Evolutionary conservation across 73 alveolate species (phyloP).

Genomic region (Paramecium caudatum): DNA sequence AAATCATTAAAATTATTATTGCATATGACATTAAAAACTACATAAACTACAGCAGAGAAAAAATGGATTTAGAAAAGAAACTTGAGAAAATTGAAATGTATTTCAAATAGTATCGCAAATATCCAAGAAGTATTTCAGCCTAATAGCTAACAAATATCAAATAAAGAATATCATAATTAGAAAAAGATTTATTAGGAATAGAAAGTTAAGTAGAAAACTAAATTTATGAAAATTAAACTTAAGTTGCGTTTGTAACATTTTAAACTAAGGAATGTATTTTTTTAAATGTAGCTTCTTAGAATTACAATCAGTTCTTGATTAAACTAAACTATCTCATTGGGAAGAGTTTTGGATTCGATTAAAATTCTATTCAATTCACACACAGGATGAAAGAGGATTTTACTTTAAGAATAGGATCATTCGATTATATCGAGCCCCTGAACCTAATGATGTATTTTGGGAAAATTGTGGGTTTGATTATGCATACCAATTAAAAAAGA

Average conservation of each 20-base stretch:
- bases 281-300: neutral
- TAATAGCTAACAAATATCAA: neutral
- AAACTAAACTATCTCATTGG: neutral
- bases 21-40: constrained; percentile 29
- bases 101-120: neutral
- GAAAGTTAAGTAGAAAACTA: constrained; percentile 11
- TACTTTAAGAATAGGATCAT: constrained; percentile 35
- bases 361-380: neutral
- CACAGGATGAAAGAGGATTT: constrained; percentile 1
- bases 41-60: neutral
- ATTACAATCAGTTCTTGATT: neutral
- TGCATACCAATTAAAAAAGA: neutral
- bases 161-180: neutral
- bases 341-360: constrained; percentile 23
- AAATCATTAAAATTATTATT: neutral
- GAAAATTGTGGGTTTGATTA: constrained; percentile 51
- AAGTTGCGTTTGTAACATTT: constrained; percentile 56
- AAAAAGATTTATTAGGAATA: neutral
- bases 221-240: neutral
- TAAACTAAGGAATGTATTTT: constrained; percentile 24
- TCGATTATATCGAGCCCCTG: constrained; percentile 46
- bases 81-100: neutral
- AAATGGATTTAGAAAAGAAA: neutral
- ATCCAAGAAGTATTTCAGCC: neutral
- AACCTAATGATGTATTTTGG: constrained; percentile 60